phyloP scores from a whole-genome alignment of 257 asterid genomes.

The Primulina eburnea region DNA sequence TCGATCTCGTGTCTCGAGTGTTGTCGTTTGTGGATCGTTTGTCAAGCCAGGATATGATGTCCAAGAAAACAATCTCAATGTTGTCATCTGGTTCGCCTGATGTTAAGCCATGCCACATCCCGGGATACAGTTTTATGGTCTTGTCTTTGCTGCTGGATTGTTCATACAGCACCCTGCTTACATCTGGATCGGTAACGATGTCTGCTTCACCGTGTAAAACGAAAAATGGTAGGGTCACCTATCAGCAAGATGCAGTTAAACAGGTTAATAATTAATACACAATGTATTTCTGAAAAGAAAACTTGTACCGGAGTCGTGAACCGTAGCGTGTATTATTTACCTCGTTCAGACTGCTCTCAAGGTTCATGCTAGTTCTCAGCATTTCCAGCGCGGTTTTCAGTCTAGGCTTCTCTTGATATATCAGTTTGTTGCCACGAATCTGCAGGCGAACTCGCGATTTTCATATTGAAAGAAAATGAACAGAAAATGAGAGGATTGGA shows the following conservation, averaged over 20 bases:
- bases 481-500: neutral
- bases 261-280: neutral
- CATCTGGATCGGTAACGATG: constrained; percentile 83
- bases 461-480: too few relatives aligned
- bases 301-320: neutral
- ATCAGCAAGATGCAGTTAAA: constrained; percentile 1
- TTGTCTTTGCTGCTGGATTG: constrained; percentile 73
- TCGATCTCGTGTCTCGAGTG: neutral
- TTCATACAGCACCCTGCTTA: constrained; percentile 68
- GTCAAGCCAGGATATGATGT: constrained; percentile 81
- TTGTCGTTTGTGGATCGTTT: constrained; percentile 24
- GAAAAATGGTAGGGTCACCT: constrained; percentile 84
- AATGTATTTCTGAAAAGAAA: neutral
- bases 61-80: constrained; percentile 61
- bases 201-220: constrained; percentile 93
- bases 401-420: constrained; percentile 85
- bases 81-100: constrained; percentile 49
- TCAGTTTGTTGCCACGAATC: constrained; percentile 74
- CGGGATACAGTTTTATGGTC: constrained; percentile 77
- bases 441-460: constrained; percentile 19
- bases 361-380: constrained; percentile 93
- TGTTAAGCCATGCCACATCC: constrained; percentile 71
- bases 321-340: constrained; percentile 21
- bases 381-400: constrained; percentile 89
- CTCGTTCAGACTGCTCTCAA: constrained; percentile 80